Base-by-base conservation (phyloP, 768 basidiomycete genomes). In the Lactarius tabidus region DNA sequence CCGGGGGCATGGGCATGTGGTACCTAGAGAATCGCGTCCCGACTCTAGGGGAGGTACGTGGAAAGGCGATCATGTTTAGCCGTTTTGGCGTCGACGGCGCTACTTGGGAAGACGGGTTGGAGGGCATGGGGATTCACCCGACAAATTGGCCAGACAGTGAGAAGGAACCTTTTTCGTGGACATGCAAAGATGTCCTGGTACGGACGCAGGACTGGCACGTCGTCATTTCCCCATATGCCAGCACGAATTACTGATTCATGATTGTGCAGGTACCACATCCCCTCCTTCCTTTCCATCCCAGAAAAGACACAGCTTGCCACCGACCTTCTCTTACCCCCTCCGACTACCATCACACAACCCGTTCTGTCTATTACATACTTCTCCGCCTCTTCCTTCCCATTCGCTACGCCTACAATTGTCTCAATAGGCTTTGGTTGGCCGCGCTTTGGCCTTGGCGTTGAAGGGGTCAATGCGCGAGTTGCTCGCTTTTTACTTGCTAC, bases 341-440 rank as follows among this genome's bases (percentile, higher is more conserved):
- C 68, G 39, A 68, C 75, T 53, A 71, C 66, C 75, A 29, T 74
- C 73, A 64, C 73, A 70, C 41, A 45, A 17, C 52, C 82, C 9
- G 79, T 79, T 3, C 81, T 95, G 20, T 82, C 86, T 23, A 88
- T 98, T 52, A 83, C 91, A 1, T 97, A 85, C 76, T 81, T 90
- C 71, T 94, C 93, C 31, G 95, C 92, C 0, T 79, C 90, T 0
- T 86, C 86, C 9, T 82, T 95, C 74, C 94, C 94, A 1, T 78
- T 95, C 17, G 90, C 93, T 1, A 77, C 89, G 26, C 95, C 95
- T 8, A 81, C 88, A 6, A 77, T 81, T 12, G 79, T 96, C 28
- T 91, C 95, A 6, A 84, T 83, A 69, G 95, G 95, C 0, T 85
- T 93, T 71, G 93, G 93, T 17, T 93, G 87, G 87, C 91, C 92